Percentiles rank a stretch among this genome's conserved stretches.
phyloP scores from a whole-genome alignment of 2,329 filamentous ascomycete genomes.

The Neoscytalidium dimidiatum region DNA sequence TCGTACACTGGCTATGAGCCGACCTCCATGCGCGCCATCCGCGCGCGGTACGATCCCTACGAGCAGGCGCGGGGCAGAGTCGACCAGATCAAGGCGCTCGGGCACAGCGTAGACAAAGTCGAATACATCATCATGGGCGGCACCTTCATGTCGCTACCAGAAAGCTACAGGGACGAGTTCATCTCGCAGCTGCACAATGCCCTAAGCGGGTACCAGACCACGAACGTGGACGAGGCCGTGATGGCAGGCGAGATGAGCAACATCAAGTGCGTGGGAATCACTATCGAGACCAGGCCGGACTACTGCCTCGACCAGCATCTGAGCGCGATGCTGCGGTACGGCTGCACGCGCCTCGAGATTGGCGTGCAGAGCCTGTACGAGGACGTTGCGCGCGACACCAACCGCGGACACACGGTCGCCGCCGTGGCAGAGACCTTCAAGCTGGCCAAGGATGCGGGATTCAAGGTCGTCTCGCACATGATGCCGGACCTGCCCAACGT shows the following conservation, averaged over 20 bases:
- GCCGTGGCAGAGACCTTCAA: constrained; percentile 96
- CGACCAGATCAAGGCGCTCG: constrained; percentile 92
- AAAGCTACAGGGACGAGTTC: constrained; percentile 88
- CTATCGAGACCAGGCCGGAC: constrained; percentile 94
- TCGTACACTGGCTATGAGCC: constrained; percentile 99
- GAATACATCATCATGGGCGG: constrained; percentile 99
- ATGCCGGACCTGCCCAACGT: constrained; percentile 99
- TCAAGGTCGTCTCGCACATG: constrained; percentile 99
- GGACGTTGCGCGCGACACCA: constrained; percentile 96
- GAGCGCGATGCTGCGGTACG: constrained; percentile 95
- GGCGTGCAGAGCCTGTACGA: constrained; percentile 97
- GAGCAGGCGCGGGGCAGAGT: constrained; percentile 95
- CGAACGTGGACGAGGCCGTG: constrained; percentile 93
- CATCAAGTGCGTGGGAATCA: constrained; percentile 97
- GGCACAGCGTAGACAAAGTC: constrained; percentile 97
- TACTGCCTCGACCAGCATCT: constrained; percentile 97
- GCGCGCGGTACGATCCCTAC: constrained; percentile 95
- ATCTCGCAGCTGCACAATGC: constrained; percentile 97
- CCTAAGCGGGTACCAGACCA: constrained; percentile 91
- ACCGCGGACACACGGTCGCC: constrained; percentile 92
- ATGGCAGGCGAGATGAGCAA: constrained; percentile 94
- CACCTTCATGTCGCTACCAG: constrained; percentile 95
- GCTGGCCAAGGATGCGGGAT: constrained; percentile 95
- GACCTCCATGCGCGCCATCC: constrained; percentile 96
- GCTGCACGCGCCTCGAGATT: constrained; percentile 90